Conservation (phyloP, 1,284 basidiomycete species). For the Puccinia hordei region DNA sequence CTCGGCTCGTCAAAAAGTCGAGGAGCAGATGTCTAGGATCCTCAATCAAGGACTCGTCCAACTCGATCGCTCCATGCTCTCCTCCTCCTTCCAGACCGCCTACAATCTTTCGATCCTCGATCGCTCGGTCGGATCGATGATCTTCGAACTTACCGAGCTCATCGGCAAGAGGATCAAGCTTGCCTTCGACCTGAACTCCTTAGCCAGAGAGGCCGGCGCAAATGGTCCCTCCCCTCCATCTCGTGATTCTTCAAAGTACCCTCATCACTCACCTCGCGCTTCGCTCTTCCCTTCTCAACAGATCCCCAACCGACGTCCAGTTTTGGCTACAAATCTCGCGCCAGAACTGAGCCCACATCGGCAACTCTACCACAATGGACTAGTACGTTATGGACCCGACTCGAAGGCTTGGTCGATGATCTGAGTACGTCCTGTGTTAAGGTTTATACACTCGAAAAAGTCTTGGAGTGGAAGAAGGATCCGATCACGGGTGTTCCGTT, state of each 20-base stretch:
- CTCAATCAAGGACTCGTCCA: constrained; percentile 33
- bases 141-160: constrained; percentile 78
- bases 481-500: constrained; percentile 74
- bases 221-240: constrained; percentile 66
- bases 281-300: constrained; percentile 54
- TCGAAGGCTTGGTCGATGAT: constrained; percentile 80
- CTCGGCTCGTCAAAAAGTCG: constrained; percentile 15
- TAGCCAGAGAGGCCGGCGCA: constrained; percentile 75
- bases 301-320: constrained; percentile 62
- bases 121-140: constrained; percentile 75
- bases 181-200: constrained; percentile 80
- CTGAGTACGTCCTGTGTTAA: constrained; percentile 88
- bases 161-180: constrained; percentile 74
- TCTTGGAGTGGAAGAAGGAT: constrained; percentile 83
- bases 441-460: constrained; percentile 92
- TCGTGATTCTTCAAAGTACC: neutral
- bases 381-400: constrained; percentile 74
- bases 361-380: constrained; percentile 79
- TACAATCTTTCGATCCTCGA: constrained; percentile 86
- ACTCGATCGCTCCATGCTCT: constrained; percentile 74
- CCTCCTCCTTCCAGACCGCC: constrained; percentile 88
- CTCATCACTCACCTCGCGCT: neutral
- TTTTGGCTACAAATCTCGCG: constrained; percentile 72
- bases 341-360: constrained; percentile 80
- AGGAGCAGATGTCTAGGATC: constrained; percentile 23